These are phyloP conservation scores for Cryphonectria nitschkei DNA, from an alignment of 2,329 filamentous ascomycete genomes.

Conservation along the genomic window DNA sequence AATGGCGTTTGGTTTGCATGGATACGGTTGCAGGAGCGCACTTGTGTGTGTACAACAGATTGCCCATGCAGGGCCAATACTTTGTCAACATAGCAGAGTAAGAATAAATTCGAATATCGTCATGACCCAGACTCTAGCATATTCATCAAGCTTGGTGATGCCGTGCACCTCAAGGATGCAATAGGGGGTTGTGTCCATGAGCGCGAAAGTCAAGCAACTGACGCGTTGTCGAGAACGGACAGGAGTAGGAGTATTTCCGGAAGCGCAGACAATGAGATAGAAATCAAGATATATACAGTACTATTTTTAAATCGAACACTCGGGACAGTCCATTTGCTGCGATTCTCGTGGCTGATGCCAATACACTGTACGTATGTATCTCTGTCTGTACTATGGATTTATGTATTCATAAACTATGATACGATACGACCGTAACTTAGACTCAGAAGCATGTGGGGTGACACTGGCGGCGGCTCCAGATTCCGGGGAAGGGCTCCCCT, in stretches of 20 bases:
- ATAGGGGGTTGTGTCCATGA: background rate
- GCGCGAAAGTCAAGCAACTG: background rate
- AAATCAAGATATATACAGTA: too few species aligned
- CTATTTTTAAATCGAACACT: background rate
- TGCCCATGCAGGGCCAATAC: background rate
- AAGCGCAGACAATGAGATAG: too few species aligned
- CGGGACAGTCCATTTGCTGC: background rate
- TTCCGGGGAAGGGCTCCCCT: background rate
- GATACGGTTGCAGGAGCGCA: background rate
- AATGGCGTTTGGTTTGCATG: constrained; percentile 27
- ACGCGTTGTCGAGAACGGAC: background rate
- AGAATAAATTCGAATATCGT: background rate
- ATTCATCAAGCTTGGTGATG: background rate
- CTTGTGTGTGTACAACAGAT: constrained; percentile 7
- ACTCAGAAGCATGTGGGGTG: background rate
- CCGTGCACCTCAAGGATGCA: background rate
- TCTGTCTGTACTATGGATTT: background rate
- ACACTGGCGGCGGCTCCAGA: background rate
- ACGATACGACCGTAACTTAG: background rate
- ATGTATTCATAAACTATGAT: background rate
- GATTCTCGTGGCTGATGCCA: too few species aligned
- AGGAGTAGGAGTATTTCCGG: background rate
- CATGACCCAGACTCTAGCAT: background rate
- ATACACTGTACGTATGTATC: too few species aligned
- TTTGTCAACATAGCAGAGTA: background rate